A percentile compares a stretch with the other conserved stretches of the same genome.
Conservation (phyloP, 83 land plant species). For the Picea engelmannii region DNA sequence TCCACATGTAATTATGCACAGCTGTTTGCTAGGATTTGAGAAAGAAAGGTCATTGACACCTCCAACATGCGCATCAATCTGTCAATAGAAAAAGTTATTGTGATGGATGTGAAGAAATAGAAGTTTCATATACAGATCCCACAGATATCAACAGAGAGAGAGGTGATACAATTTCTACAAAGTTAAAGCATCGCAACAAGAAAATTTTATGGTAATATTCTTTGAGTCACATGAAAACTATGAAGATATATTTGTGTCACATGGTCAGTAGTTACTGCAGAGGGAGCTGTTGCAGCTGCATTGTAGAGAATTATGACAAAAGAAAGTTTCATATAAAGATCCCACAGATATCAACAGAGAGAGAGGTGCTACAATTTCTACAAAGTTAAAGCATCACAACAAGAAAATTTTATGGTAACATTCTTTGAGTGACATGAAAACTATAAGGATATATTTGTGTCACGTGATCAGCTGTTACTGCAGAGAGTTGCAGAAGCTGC, state of each 20-base stretch:
- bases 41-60: slow-evolving; percentile 85
- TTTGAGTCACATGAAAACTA: neutral
- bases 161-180: neutral
- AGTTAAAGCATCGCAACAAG: neutral
- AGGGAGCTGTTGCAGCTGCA: no score
- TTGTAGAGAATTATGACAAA: no score
- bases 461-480: no score
- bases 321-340: neutral
- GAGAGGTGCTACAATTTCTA: neutral
- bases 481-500: no score
- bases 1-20: slow-evolving; percentile 80
- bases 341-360: neutral
- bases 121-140: neutral
- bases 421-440: neutral
- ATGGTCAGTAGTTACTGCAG: no score
- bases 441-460: no score
- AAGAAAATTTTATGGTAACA: neutral
- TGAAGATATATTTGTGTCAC: neutral
- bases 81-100: neutral
- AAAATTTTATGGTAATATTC: neutral
- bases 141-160: neutral
- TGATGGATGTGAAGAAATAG: neutral
- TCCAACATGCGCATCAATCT: slow-evolving; percentile 91
- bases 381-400: neutral
- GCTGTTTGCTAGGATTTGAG: slow-evolving; percentile 73